Evolutionary conservation across 2,329 filamentous ascomycete species (phyloP).

Genomic region (Aspergillus ochraceoroseus): DNA sequence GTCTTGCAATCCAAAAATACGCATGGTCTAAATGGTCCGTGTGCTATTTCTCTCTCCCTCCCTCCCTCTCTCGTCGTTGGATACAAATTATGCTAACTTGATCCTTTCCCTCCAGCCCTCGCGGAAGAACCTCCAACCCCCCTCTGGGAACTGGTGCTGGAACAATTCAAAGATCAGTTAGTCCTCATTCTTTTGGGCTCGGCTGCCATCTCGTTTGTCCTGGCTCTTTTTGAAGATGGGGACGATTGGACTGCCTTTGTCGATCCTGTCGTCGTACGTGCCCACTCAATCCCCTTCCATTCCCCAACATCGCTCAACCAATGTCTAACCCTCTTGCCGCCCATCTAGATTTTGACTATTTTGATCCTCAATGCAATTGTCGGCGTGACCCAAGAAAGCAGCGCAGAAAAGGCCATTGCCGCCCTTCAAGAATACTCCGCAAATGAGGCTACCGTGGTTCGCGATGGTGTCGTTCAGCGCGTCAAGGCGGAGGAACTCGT

Average conservation of each 20-base stretch:
- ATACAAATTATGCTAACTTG: constrained; percentile 21
- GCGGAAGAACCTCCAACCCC: constrained; percentile 92
- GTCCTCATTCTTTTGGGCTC: constrained; percentile 92
- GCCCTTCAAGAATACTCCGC: constrained; percentile 98
- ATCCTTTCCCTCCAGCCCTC: constrained; percentile 50
- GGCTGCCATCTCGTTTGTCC: constrained; percentile 84
- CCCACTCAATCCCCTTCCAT: background rate
- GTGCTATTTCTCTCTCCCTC: too few species aligned
- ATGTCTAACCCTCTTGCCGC: constrained; percentile 17
- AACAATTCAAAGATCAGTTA: constrained; percentile 98
- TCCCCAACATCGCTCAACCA: constrained; percentile 1
- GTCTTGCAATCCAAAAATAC: constrained; percentile 45
- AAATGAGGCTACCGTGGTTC: constrained; percentile 90
- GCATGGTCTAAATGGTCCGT: constrained; percentile 54
- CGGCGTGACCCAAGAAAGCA: constrained; percentile 96
- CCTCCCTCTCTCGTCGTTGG: too few species aligned
- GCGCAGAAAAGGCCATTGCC: constrained; percentile 95
- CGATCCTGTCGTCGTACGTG: constrained; percentile 83
- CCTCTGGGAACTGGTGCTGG: constrained; percentile 90
- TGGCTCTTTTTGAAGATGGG: constrained; percentile 88
- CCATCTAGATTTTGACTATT: constrained; percentile 80
- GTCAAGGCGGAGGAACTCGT: constrained; percentile 97
- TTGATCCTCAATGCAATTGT: constrained; percentile 94
- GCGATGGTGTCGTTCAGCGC: constrained; percentile 72
- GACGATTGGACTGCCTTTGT: constrained; percentile 97